Evolutionary conservation across 768 basidiomycete species (phyloP).

Genomic region (Albatrellus ellisii): DNA sequence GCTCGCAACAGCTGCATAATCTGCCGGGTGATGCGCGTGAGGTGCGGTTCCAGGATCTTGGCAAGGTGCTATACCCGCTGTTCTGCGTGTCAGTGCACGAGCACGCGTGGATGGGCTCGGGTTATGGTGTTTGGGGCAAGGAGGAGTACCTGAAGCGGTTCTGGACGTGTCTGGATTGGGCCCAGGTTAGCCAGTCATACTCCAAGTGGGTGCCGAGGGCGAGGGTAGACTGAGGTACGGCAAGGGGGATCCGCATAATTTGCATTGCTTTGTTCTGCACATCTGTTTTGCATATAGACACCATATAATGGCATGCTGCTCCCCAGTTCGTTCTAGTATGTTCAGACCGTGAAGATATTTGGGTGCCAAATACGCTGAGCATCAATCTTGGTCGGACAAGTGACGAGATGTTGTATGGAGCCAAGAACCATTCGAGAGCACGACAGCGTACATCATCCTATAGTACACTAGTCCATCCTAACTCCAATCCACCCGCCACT

Average conservation of each 20-base stretch:
- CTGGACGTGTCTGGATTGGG: slow-evolving; percentile 78
- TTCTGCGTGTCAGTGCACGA: slow-evolving; percentile 73
- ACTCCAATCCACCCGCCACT: slow-evolving; percentile 31
- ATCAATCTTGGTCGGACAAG: neutral
- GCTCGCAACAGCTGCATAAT: neutral
- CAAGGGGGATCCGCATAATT: no score
- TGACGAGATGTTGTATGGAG: neutral
- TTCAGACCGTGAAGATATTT: no score
- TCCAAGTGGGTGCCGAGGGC: neutral
- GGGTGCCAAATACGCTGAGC: no score
- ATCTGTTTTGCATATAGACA: no score
- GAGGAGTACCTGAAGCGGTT: slow-evolving; percentile 76
- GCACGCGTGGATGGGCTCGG: slow-evolving; percentile 76
- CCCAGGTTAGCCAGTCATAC: slow-evolving; percentile 30
- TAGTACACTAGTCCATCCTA: neutral
- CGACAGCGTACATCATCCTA: no score
- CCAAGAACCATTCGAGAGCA: neutral
- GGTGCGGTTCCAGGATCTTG: slow-evolving; percentile 20
- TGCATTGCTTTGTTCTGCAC: no score
- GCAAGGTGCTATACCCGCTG: slow-evolving; percentile 53
- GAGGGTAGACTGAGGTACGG: no score
- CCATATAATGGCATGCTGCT: no score
- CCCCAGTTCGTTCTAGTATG: no score
- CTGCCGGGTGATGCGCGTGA: neutral
- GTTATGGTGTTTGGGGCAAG: slow-evolving; percentile 86